Conservation (phyloP, 176 grass and related monocot genomes). For the Cocos nucifera region DNA sequence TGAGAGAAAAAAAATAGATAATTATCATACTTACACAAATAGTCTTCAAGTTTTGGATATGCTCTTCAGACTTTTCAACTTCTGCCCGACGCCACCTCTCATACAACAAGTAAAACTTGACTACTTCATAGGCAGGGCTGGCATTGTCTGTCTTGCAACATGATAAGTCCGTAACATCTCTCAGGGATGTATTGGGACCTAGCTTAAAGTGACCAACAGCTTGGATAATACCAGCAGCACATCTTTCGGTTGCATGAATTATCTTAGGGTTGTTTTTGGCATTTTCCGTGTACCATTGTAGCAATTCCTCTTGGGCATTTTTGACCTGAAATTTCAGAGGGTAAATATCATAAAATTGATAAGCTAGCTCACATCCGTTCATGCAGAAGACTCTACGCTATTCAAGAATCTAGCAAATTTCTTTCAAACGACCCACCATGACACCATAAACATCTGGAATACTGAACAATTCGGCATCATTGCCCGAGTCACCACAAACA, state of each 20-base stretch:
- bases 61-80: constrained; percentile 39
- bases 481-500: constrained; percentile 88
- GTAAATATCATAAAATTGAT: background rate
- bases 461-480: constrained; percentile 83
- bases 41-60: constrained; percentile 46
- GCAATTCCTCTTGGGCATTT: constrained; percentile 81
- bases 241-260: constrained; percentile 71
- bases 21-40: constrained; percentile 48
- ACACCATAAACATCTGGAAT: constrained; percentile 65
- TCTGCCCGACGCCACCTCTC: constrained; percentile 72
- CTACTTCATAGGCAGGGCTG: constrained; percentile 44
- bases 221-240: constrained; percentile 73
- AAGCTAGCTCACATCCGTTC: background rate
- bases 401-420: background rate
- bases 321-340: constrained; percentile 49
- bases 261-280: constrained; percentile 43
- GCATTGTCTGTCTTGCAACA: constrained; percentile 34
- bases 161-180: constrained; percentile 44
- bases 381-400: constrained; percentile 4
- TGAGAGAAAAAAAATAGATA: constrained; percentile 4
- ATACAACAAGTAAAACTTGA: constrained; percentile 74
- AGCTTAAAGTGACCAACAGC: constrained; percentile 60
- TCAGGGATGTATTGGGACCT: constrained; percentile 52
- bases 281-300: constrained; percentile 76
- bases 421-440: constrained; percentile 52